These are phyloP conservation scores for Arthrobotrys sinensis DNA, from an alignment of 2,329 filamentous ascomycete genomes.

Conservation along the genomic window DNA sequence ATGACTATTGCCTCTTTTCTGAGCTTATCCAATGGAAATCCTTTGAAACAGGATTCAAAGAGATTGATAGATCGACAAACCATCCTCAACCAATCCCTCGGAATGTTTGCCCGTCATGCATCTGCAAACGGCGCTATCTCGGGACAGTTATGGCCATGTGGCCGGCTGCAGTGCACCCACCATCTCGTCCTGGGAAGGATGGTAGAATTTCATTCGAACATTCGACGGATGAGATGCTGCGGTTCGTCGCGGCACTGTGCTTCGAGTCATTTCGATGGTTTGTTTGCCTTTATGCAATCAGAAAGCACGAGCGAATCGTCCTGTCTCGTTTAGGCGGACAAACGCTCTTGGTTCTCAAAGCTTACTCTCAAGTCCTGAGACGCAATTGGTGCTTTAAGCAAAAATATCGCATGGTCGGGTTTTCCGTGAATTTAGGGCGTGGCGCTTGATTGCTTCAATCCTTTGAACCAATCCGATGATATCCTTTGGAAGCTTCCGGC, in stretches of 20 bases:
- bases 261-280: slow-evolving; percentile 8
- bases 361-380: slow-evolving; percentile 4
- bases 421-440: slow-evolving; percentile 13
- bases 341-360: slow-evolving; percentile 17
- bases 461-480: slow-evolving; percentile 21
- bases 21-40: slow-evolving; percentile 14
- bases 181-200: slow-evolving; percentile 11
- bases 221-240: slow-evolving; percentile 21
- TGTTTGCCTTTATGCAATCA: slow-evolving; percentile 44
- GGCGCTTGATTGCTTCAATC: slow-evolving; percentile 27
- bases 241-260: slow-evolving; percentile 27
- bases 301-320: slow-evolving; percentile 13
- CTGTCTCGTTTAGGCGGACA: slow-evolving; percentile 30
- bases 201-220: slow-evolving; percentile 35
- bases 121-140: slow-evolving; percentile 51
- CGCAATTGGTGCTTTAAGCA: slow-evolving; percentile 11
- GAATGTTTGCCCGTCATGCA: slow-evolving; percentile 50
- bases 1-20: slow-evolving; percentile 6
- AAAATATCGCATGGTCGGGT: slow-evolving; percentile 26
- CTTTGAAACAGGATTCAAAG: slow-evolving; percentile 13
- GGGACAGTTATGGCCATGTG: slow-evolving; percentile 44
- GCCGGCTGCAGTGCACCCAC: slow-evolving; percentile 40
- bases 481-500: slow-evolving; percentile 15
- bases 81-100: slow-evolving; percentile 42
- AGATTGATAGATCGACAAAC: slow-evolving; percentile 39